Evolutionary conservation across 768 basidiomycete species (phyloP), one percentile per base, ranked within the genome.

Genomic region (Mycena kentingensis): DNA sequence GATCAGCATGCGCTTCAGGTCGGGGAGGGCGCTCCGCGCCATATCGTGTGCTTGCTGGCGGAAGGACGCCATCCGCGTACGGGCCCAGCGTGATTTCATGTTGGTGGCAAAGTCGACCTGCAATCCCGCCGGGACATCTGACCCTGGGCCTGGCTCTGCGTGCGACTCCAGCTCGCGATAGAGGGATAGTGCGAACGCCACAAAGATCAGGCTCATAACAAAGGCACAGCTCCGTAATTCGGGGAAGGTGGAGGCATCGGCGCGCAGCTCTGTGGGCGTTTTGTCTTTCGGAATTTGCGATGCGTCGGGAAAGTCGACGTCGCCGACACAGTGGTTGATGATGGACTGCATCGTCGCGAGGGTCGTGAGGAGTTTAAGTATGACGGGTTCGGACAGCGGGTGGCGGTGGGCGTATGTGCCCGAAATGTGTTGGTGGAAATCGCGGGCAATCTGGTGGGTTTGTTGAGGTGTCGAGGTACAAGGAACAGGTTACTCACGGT

Each of bases 161-260:
- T 53, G 57, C 8, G 49, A 21, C 50, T 52, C 39, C n/a, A 59
- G 32, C 35, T 59, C 57, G 25, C 25, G 46, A 11, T 52, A 21
- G 10, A 59, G 21, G 2, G 46, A 38, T 1, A 59, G 31, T 4
- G 45, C 49, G 0, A 59, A 47, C 24, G 19, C 3, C 1, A 37
- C 36, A 25, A 53, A 53, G 15, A 37, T 32, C 25, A 50, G 16
- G 3, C 36, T 27, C 26, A 58, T 46, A 19, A 28, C 36, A 19
- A 46, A 51, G n/a, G 32, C 44, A n/a, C 46, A 45, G 2, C 42
- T 11, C 24, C 49, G 49, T 5, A 54, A 4, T n/a, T 32, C 31
- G 1, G 37, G 37, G 21, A 39, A 39, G 10, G 37, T 39, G 10
- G 10, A 10, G 21, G 21, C 37, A 26, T 39, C 0, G 22, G 34